Evolutionary conservation across 306 rosid genomes (phyloP).

Genomic region (Citrullus colocynthis): DNA sequence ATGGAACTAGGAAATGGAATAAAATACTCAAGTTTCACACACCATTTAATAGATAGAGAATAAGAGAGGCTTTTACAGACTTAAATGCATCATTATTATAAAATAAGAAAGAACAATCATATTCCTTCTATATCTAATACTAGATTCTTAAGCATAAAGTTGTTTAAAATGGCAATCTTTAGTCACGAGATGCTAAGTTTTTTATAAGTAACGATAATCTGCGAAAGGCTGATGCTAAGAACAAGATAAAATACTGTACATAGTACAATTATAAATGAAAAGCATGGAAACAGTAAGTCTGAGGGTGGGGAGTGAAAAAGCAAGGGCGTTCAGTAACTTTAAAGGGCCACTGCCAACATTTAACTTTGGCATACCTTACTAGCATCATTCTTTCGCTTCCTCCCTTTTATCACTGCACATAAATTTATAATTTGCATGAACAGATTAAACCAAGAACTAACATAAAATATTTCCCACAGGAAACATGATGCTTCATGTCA

Average conservation of each 20-base stretch:
- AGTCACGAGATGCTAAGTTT: neutral
- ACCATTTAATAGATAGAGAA: too few species aligned
- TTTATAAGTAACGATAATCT: neutral
- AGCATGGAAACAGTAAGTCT: neutral
- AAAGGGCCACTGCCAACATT: conserved; percentile 10
- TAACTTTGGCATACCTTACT: conserved; percentile 35
- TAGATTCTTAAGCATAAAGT: too few species aligned
- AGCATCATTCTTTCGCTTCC: conserved; percentile 54
- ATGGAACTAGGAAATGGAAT: too few species aligned
- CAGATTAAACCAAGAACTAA: neutral
- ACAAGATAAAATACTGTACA: neutral
- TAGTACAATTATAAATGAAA: neutral
- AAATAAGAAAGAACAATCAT: too few species aligned
- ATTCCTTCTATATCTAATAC: too few species aligned
- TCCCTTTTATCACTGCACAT: conserved; percentile 51
- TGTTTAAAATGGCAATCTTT: too few species aligned
- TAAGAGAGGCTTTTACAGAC: too few species aligned
- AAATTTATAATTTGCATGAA: conserved; percentile 8
- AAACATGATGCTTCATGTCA: neutral
- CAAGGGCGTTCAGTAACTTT: neutral
- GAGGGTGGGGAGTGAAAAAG: neutral
- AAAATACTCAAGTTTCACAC: too few species aligned
- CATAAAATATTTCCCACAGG: neutral
- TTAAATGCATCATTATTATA: too few species aligned
- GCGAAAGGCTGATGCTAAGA: neutral